Evolutionary conservation across 805 yeast species (phyloP), one percentile per base, ranked within the genome.

Genomic region (Ogataea zsoltii): DNA sequence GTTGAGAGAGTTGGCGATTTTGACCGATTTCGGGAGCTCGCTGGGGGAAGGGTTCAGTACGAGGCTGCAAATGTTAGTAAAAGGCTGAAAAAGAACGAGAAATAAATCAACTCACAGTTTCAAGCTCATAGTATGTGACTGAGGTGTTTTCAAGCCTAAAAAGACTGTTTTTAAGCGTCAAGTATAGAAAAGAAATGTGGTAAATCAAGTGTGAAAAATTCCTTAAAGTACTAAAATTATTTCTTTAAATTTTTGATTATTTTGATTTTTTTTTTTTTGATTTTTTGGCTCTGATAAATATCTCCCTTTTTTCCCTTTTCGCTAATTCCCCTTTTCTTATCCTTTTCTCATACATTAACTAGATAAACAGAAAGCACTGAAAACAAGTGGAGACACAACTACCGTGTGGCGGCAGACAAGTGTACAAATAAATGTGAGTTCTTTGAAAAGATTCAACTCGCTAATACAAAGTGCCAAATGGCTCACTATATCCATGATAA

Each of bases 1-100:
- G 54, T 82, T 68, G 41, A 83, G 71, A 1, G 67, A 49, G 54
- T 79, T 76, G 3, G 81, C 72, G 41, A 75, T 71, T 33, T 54
- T 61, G 5, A 76, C 53, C 0, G 77, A 68, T 47, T 75, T 77
- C 0, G 72, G 69, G 7, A 83, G 50, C 7, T 63, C 58, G 1
- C 65, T 51, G 1, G 74, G 66, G 15, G 66, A 50, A 3, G 83
- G 82, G 53, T 78, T 70, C 29, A 78, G 58, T 16, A 78, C 72
- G 37, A 79, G 61, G 37, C 63, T 58, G 21, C 38, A 17, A 21
- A 21, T 14, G 45, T 42, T 18, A 40, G 38, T 23, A 11, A n/a
- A 10, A n/a, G n/a, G n/a, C n/a, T n/a, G n/a, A n/a, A n/a, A n/a
- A n/a, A n/a, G n/a, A n/a, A n/a, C n/a, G n/a, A n/a, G n/a, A n/a